These are phyloP conservation scores for Musa acuminata DNA, from an alignment of 176 grass and related monocot species.

Conservation along the genomic window DNA sequence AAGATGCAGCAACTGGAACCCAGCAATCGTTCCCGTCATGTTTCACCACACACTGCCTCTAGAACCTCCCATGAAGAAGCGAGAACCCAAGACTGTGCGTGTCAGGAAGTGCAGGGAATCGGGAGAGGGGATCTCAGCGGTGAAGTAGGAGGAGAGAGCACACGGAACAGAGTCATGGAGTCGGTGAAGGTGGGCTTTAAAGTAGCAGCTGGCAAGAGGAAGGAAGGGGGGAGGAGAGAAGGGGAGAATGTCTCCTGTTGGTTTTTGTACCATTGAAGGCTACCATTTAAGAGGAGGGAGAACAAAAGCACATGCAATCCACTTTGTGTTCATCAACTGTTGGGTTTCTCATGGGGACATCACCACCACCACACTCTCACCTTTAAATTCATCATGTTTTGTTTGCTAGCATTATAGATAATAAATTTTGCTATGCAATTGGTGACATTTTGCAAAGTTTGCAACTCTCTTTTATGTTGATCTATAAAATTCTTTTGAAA, in stretches of 20 bases:
- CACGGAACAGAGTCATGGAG: neutral
- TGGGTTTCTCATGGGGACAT: too few relatives aligned
- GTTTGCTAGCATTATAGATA: too few relatives aligned
- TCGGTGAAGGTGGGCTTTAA: neutral
- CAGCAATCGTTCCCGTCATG: neutral
- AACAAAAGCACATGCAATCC: neutral
- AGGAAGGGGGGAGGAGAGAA: neutral
- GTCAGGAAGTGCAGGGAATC: neutral
- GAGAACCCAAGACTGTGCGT: neutral
- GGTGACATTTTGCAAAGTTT: too few relatives aligned
- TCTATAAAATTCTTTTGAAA: too few relatives aligned
- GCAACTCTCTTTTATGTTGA: too few relatives aligned
- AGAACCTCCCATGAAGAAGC: constrained; percentile 1
- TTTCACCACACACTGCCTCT: neutral
- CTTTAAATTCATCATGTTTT: too few relatives aligned
- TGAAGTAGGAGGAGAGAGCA: neutral
- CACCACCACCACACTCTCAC: too few relatives aligned
- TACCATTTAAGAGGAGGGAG: neutral
- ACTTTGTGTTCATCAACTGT: neutral
- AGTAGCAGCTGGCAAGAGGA: neutral
- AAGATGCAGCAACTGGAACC: neutral
- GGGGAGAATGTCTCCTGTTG: neutral
- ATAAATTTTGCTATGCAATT: too few relatives aligned
- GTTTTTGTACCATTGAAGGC: neutral
- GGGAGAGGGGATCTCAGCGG: neutral